Evolutionary conservation across 805 yeast genomes (phyloP), one percentile per base, ranked within the genome.

Genomic region (Ogataea nakhonphanomensis): DNA sequence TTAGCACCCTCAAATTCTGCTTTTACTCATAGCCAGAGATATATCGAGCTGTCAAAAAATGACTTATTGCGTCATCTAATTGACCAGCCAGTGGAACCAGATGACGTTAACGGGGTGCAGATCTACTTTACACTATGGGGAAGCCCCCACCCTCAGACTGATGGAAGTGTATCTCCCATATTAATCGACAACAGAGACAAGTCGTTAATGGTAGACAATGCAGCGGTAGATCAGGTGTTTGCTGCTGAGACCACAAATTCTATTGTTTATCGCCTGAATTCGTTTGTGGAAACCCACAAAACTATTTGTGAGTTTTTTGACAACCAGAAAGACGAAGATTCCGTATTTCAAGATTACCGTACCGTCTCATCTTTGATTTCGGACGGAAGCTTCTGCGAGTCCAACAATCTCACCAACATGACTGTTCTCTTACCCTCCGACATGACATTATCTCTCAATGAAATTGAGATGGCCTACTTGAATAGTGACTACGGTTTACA

Each of bases 1-100:
- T 57, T 84, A 29, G 95, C 95, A 1, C 95, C 95, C 0, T 72
- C 82, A 9, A 87, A 87, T 56, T 79, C 81, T 49, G 95, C 95
- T 1, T 85, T 84, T 58, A 51, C 37, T 10, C 30, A 35, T 2
- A 28, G 41, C 8, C 38, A 42, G 23, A 15, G 28, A 5, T 44
- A 45, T 25, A 14, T 43, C 20, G 27, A 37, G n/a, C 26, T 54
- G 15, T 24, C 41, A 12, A 41, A 45, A 21, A 29, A 45, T 10
- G 53, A 51, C 8, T 41, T 62, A 10, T 33, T 51, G 14, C 57
- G 61, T 25, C 63, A 74, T 50, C 44, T 66, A 6, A 55, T 74
- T 11, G 53, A 70, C 29, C 47, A 51, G 4, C 59, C 72, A 0
- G 37, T 61, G 5, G 35, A 48, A 7, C 49, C 61, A 1, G 44